Conservation (phyloP, 169 alveolate genomes). For the Babesia bigemina region DNA sequence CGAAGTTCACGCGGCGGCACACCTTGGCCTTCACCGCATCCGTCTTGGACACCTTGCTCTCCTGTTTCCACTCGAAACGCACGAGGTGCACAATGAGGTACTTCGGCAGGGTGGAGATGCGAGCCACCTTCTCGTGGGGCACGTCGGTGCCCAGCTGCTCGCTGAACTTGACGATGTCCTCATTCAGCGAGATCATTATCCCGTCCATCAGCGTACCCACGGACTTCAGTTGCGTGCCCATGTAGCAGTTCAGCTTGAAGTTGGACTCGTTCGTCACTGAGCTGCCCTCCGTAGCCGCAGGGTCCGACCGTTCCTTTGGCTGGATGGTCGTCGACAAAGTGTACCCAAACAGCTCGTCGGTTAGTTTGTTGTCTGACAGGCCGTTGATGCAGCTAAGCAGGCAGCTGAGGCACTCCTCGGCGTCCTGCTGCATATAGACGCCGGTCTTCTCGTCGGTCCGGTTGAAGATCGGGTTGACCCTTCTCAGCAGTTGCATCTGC, state of each 20-base stretch:
- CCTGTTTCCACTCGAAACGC: slow-evolving; percentile 95
- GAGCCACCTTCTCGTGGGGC: slow-evolving; percentile 85
- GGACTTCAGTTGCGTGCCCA: slow-evolving; percentile 88
- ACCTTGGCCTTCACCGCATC: slow-evolving; percentile 94
- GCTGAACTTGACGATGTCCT: slow-evolving; percentile 84
- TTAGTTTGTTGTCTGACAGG: slow-evolving; percentile 28
- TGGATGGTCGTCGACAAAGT: slow-evolving; percentile 10
- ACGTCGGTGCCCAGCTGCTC: slow-evolving; percentile 80
- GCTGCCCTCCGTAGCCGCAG: neutral
- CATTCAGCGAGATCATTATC: slow-evolving; percentile 84
- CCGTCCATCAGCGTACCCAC: slow-evolving; percentile 91
- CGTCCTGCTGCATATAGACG: slow-evolving; percentile 85
- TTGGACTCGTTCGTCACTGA: slow-evolving; percentile 24
- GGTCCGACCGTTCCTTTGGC: slow-evolving; percentile 25
- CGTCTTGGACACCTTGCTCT: slow-evolving; percentile 76
- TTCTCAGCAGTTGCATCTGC: slow-evolving; percentile 52
- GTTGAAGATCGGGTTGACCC: slow-evolving; percentile 53
- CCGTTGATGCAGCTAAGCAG: slow-evolving; percentile 33
- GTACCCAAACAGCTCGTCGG: slow-evolving; percentile 56
- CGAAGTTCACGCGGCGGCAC: slow-evolving; percentile 91
- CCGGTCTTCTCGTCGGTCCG: slow-evolving; percentile 66
- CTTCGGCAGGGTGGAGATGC: slow-evolving; percentile 87
- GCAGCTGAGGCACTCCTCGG: slow-evolving; percentile 84
- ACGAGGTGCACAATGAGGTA: slow-evolving; percentile 92
- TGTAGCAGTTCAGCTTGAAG: slow-evolving; percentile 62